Evolutionary conservation across 192 early-diverging fungal genomes (phyloP).

Genomic region (Mortierella alpina): DNA sequence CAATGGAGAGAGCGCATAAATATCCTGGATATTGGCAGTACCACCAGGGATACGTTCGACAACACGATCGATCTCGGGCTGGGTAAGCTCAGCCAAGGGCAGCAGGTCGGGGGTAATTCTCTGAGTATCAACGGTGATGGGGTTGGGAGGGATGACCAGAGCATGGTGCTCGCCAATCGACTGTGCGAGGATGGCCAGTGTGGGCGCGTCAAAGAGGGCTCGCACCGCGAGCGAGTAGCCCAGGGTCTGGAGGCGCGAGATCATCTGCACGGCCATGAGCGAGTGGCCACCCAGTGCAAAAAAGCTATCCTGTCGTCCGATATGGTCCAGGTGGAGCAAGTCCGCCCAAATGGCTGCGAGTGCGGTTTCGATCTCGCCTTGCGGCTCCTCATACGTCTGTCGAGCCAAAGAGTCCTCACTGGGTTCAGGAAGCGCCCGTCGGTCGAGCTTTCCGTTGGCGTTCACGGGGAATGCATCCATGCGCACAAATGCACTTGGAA

Average conservation of each 20-base stretch:
- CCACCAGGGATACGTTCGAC: too few species aligned
- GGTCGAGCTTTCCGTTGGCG: conserved; percentile 33
- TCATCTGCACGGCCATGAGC: conserved; percentile 1
- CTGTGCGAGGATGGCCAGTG: too few species aligned
- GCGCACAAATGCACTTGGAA: conserved; percentile 56
- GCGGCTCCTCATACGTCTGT: background rate
- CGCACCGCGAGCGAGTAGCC: too few species aligned
- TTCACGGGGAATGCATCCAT: conserved; percentile 24
- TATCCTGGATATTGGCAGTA: too few species aligned
- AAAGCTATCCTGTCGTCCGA: conserved; percentile 22
- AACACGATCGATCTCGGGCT: too few species aligned
- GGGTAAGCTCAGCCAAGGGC: too few species aligned
- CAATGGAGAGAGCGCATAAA: background rate
- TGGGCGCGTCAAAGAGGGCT: too few species aligned
- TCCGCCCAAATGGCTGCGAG: background rate
- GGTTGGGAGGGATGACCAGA: too few species aligned
- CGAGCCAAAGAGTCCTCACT: background rate
- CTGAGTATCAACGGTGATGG: too few species aligned
- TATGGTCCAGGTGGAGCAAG: background rate
- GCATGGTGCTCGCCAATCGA: too few species aligned
- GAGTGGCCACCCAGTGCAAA: conserved; percentile 35
- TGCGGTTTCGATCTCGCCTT: background rate
- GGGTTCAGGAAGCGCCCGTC: conserved; percentile 34
- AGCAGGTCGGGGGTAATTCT: too few species aligned
- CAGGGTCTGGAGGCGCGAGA: too few species aligned